Percentiles rank a stretch among this genome's conserved stretches.
Evolutionary conservation across 495 filamentous ascomycete species (phyloP).

Genomic region (Trichoderma parareesei): DNA sequence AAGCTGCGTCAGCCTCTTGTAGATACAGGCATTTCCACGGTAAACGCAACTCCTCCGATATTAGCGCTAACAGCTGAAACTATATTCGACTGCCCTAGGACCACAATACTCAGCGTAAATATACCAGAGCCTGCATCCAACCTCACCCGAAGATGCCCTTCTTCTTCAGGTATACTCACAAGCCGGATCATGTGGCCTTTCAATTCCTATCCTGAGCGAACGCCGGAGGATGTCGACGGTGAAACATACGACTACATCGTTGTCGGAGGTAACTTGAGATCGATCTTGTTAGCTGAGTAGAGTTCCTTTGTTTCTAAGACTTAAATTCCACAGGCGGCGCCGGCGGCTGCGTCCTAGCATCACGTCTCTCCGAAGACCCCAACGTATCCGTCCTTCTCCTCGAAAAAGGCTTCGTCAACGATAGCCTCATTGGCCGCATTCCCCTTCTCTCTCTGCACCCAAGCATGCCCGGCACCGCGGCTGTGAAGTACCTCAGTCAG

Average conservation of each 20-base stretch:
- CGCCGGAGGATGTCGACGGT: constrained; percentile 13
- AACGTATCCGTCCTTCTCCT: constrained; percentile 38
- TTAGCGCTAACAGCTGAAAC: too few species aligned
- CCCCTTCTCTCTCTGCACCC: constrained; percentile 13
- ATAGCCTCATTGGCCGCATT: constrained; percentile 22
- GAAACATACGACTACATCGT: constrained; percentile 26
- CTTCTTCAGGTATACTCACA: too few species aligned
- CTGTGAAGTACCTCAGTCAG: too few species aligned
- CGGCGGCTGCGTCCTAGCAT: constrained; percentile 42
- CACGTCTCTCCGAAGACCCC: constrained; percentile 40
- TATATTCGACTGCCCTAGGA: too few species aligned
- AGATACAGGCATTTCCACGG: too few species aligned
- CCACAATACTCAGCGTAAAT: too few species aligned
- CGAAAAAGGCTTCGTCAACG: constrained; percentile 36
- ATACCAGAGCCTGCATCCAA: too few species aligned
- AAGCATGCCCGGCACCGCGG: constrained; percentile 6
- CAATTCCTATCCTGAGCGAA: constrained; percentile 14
- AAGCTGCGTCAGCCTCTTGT: too few species aligned
- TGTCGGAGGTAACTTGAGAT: constrained; percentile 19
- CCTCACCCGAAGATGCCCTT: too few species aligned
- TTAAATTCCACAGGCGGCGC: constrained; percentile 26
- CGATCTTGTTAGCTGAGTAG: too few species aligned
- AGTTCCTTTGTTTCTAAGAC: too few species aligned
- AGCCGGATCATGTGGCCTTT: constrained; percentile 16
- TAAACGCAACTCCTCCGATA: too few species aligned